Percentiles rank a stretch among this genome's conserved stretches.
Conservation (phyloP, 768 basidiomycete genomes). For the Leccinum barrowsii region DNA sequence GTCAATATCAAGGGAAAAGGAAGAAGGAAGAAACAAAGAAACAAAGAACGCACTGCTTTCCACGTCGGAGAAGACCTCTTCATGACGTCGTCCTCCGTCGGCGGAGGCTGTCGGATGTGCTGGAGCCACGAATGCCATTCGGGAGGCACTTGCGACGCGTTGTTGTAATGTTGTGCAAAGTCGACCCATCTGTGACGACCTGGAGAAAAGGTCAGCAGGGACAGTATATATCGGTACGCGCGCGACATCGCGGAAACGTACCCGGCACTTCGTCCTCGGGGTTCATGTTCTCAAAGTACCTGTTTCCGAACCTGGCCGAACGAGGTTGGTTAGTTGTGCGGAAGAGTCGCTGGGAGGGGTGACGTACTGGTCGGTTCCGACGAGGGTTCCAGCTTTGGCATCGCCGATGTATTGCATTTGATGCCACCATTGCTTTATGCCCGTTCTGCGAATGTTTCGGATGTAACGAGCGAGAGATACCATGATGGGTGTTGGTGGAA, state of each 20-base stretch:
- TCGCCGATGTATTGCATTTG: constrained; percentile 94
- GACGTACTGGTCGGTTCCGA: constrained; percentile 83
- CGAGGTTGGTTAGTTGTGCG: not conserved
- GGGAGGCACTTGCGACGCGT: constrained; percentile 90
- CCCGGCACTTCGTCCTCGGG: constrained; percentile 86
- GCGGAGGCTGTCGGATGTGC: constrained; percentile 84
- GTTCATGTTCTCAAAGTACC: constrained; percentile 90
- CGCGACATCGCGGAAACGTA: constrained; percentile 32
- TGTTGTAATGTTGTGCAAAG: constrained; percentile 84
- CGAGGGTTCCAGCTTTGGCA: constrained; percentile 76
- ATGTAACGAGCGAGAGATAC: constrained; percentile 74
- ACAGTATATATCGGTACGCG: too few species aligned
- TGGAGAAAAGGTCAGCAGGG: constrained; percentile 23
- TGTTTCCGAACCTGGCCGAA: constrained; percentile 80
- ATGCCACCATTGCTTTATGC: constrained; percentile 84
- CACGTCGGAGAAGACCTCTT: constrained; percentile 70
- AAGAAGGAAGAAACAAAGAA: not conserved
- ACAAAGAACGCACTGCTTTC: constrained; percentile 63
- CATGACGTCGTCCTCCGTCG: constrained; percentile 70
- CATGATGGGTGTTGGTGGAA: constrained; percentile 37
- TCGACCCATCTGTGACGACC: constrained; percentile 98
- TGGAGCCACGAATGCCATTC: constrained; percentile 97
- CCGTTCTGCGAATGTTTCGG: constrained; percentile 70
- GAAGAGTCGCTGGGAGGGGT: not conserved
- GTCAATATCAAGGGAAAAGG: not conserved